Evolutionary conservation across 2,329 filamentous ascomycete species (phyloP).

Genomic region (Botrytis deweyae): DNA sequence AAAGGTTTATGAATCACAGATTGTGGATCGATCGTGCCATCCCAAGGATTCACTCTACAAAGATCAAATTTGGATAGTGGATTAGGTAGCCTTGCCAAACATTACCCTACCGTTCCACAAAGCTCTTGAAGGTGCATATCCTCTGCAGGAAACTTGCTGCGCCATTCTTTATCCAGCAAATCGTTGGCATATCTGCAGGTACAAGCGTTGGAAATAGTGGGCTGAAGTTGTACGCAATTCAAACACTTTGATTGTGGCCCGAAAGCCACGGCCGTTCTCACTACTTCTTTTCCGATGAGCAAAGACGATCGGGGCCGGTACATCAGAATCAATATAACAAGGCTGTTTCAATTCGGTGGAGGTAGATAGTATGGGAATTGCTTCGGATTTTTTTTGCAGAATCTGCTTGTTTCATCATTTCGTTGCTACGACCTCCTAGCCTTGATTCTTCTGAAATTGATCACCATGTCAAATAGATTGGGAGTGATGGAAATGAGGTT

Average conservation of each 20-base stretch:
- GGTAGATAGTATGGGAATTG: background rate
- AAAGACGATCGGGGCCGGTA: background rate
- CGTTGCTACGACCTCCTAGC: background rate
- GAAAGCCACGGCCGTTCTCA: background rate
- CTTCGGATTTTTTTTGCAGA: background rate
- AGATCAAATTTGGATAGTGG: background rate
- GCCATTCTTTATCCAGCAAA: constrained; percentile 10
- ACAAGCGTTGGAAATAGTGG: constrained; percentile 9
- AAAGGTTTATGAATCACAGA: constrained; percentile 16
- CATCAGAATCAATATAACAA: background rate
- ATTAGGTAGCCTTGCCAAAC: background rate
- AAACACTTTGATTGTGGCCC: constrained; percentile 8
- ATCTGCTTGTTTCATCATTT: background rate
- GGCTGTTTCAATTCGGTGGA: constrained; percentile 1
- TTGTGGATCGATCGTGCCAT: constrained; percentile 15
- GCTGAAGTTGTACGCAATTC: constrained; percentile 2
- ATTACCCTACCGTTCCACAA: background rate
- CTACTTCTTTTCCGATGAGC: background rate
- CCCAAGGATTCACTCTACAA: constrained; percentile 15
- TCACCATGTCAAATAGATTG: background rate
- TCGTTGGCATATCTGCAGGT: background rate
- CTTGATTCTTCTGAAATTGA: background rate
- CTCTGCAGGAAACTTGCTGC: constrained; percentile 5
- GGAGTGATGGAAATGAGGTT: background rate
- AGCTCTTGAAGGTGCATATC: background rate